These are phyloP conservation scores for Limnanthes douglasii DNA, from an alignment of 345 rosid species.

Conservation along the genomic window DNA sequence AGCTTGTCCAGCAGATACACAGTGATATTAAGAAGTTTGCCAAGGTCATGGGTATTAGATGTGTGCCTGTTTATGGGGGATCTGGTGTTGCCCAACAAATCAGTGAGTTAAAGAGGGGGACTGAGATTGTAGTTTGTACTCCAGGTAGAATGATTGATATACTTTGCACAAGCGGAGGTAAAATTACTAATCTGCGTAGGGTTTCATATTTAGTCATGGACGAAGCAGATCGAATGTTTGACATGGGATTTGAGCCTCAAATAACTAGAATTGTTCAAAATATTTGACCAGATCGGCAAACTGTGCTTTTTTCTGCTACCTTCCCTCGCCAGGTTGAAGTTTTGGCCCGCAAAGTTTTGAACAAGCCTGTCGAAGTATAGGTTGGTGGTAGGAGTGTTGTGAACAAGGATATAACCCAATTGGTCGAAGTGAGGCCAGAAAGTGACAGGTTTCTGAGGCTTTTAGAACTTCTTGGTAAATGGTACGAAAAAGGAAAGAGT, in stretches of 20 bases:
- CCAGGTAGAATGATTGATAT: constrained; percentile 98
- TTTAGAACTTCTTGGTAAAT: constrained; percentile 85
- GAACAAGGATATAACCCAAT: constrained; percentile 77
- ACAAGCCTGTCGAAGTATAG: constrained; percentile 78
- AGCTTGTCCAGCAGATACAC: constrained; percentile 97
- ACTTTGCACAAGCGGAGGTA: constrained; percentile 87
- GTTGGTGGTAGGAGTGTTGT: constrained; percentile 99
- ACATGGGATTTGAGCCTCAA: constrained; percentile 97
- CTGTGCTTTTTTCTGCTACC: constrained; percentile 92
- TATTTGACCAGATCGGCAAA: constrained; percentile 88
- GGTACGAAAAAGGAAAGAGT: constrained; percentile 93
- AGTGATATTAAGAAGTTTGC: constrained; percentile 80
- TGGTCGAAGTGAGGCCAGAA: constrained; percentile 91
- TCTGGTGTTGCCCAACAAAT: constrained; percentile 99
- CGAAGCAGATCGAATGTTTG: constrained; percentile 99
- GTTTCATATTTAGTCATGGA: constrained; percentile 90
- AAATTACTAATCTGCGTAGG: constrained; percentile 75
- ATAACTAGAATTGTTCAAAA: constrained; percentile 88
- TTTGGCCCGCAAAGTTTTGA: constrained; percentile 79
- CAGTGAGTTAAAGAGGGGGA: constrained; percentile 83
- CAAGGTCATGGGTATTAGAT: constrained; percentile 55
- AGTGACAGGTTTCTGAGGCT: constrained; percentile 71
- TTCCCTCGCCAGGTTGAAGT: constrained; percentile 95
- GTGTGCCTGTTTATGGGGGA: constrained; percentile 95
- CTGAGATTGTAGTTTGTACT: constrained; percentile 96